A percentile compares a stretch with the other conserved stretches of the same genome.
These are phyloP conservation scores for Apium graveolens DNA, from an alignment of 129 eudicot genomes.

Conservation along the genomic window DNA sequence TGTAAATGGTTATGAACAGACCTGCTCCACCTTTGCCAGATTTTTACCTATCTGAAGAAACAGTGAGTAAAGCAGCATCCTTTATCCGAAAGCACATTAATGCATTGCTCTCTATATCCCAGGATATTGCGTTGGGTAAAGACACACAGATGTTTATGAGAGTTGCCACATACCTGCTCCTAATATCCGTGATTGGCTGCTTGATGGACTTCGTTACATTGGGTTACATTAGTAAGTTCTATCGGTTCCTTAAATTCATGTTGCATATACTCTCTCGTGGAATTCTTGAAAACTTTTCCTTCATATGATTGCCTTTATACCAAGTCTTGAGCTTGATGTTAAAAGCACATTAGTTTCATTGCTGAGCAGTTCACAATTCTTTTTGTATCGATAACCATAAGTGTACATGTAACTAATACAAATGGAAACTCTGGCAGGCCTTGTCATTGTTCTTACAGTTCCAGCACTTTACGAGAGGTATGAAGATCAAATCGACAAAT, in stretches of 20 bases:
- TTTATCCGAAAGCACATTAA: slow-evolving; percentile 48
- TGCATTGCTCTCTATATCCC: slow-evolving; percentile 36
- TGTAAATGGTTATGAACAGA: slow-evolving; percentile 31
- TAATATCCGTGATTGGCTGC: slow-evolving; percentile 56
- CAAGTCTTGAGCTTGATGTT: neutral
- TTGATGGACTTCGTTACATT: slow-evolving; percentile 56
- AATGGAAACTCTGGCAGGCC: slow-evolving; percentile 36
- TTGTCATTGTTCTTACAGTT: slow-evolving; percentile 51
- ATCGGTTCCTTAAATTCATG: neutral
- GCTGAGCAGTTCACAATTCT: too few species aligned
- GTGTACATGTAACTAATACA: neutral
- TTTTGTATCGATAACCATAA: neutral
- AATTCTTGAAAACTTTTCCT: neutral
- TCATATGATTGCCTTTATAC: neutral
- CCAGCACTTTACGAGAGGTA: slow-evolving; percentile 76
- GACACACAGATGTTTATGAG: slow-evolving; percentile 59
- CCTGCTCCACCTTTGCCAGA: slow-evolving; percentile 89
- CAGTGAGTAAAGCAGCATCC: slow-evolving; percentile 40
- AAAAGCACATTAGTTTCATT: neutral
- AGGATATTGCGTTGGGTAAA: slow-evolving; percentile 68
- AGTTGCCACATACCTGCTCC: slow-evolving; percentile 40
- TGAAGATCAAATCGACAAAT: slow-evolving; percentile 46
- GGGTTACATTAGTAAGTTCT: slow-evolving; percentile 62
- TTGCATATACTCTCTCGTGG: neutral
- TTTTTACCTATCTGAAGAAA: slow-evolving; percentile 63